These are phyloP conservation scores for Neurospora hispaniola DNA, from an alignment of 495 filamentous ascomycete species.

Conservation along the genomic window DNA sequence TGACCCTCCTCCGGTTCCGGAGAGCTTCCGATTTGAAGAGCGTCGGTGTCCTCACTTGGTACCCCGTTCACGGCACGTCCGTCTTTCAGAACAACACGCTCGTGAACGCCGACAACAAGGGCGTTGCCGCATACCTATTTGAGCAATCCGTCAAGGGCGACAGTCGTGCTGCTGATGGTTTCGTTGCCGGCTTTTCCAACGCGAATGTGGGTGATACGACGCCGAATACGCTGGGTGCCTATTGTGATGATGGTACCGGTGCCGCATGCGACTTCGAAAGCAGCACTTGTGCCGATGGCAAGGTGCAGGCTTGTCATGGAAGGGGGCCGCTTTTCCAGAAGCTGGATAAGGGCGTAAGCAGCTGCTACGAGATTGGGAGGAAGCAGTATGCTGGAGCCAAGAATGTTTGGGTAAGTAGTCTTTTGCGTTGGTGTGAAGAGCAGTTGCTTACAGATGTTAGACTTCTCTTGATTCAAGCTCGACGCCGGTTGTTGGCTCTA, in stretches of 20 bases:
- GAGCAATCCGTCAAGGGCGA: slow-evolving; percentile 55
- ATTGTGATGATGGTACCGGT: slow-evolving; percentile 65
- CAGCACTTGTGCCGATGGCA: slow-evolving; percentile 66
- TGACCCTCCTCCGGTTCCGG: slow-evolving; percentile 77
- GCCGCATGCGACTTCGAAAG: slow-evolving; percentile 54
- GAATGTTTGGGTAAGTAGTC: slow-evolving; percentile 42
- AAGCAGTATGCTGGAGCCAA: slow-evolving; percentile 56
- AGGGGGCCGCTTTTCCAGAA: slow-evolving; percentile 65
- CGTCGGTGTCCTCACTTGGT: slow-evolving; percentile 79
- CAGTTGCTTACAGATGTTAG: slow-evolving; percentile 12
- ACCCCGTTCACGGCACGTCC: slow-evolving; percentile 85
- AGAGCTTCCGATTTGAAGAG: slow-evolving; percentile 49
- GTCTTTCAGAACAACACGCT: slow-evolving; percentile 89
- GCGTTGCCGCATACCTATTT: slow-evolving; percentile 73
- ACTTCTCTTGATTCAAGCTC: slow-evolving; percentile 31
- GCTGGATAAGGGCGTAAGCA: slow-evolving; percentile 58
- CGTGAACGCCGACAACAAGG: slow-evolving; percentile 93
- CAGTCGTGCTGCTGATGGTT: slow-evolving; percentile 40
- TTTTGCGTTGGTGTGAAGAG: neutral
- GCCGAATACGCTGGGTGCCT: slow-evolving; percentile 79
- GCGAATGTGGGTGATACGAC: slow-evolving; percentile 88
- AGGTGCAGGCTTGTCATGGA: slow-evolving; percentile 66
- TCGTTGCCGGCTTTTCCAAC: slow-evolving; percentile 89
- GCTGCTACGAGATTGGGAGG: slow-evolving; percentile 64
- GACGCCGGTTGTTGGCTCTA: slow-evolving; percentile 34